These are phyloP conservation scores for Starmerella potacharoeniae DNA, from an alignment of 805 yeast genomes.

Conservation along the genomic window DNA sequence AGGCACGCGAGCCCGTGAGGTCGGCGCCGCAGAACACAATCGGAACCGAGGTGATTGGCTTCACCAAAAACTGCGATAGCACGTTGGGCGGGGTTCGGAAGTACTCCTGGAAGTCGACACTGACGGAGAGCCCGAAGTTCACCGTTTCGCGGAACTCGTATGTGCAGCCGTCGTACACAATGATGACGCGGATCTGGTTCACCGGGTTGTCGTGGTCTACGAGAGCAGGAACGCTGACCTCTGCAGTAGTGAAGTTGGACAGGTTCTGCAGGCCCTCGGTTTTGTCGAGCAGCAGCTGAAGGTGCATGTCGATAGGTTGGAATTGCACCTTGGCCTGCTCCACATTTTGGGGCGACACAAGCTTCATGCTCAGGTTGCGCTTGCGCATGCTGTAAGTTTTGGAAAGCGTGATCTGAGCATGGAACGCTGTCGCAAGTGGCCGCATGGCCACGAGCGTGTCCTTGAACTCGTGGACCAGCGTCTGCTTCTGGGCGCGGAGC, in stretches of 20 bases:
- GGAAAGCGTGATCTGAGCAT: constrained; percentile 21
- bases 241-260: constrained; percentile 9
- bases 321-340: constrained; percentile 13
- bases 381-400: constrained; percentile 13
- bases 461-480: constrained; percentile 22
- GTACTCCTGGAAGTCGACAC: constrained; percentile 73
- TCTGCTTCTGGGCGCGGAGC: constrained; percentile 24
- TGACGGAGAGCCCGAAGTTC: constrained; percentile 47
- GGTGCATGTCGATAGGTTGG: constrained; percentile 13
- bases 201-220: constrained; percentile 22
- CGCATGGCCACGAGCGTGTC: constrained; percentile 16
- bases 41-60: constrained; percentile 47
- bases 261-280: constrained; percentile 9
- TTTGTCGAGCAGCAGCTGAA: constrained; percentile 20
- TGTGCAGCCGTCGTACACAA: constrained; percentile 23
- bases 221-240: constrained; percentile 25
- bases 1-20: constrained; percentile 31
- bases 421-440: constrained; percentile 21
- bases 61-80: constrained; percentile 58
- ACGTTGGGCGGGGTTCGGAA: constrained; percentile 42
- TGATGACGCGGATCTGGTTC: constrained; percentile 22
- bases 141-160: constrained; percentile 27
- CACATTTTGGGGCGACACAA: constrained; percentile 6
- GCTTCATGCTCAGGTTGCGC: constrained; percentile 17
- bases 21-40: constrained; percentile 40